These are phyloP conservation scores for Albizia julibrissin DNA, from an alignment of 306 rosid species.

Conservation along the genomic window DNA sequence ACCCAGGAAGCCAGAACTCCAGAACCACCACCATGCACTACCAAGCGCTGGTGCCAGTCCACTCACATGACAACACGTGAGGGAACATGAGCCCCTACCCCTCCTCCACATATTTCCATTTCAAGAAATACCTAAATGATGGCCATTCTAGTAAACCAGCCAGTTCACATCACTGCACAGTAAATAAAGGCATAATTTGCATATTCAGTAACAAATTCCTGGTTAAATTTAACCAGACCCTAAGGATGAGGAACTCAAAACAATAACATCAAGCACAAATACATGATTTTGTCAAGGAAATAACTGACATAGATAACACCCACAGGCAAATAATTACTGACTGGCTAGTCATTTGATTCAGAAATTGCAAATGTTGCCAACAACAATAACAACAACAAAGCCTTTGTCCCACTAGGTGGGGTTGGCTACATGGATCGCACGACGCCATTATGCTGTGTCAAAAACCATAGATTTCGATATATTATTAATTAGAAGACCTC, in stretches of 20 bases:
- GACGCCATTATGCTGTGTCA: too few relatives aligned
- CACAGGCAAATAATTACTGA: background rate
- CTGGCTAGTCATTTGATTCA: background rate
- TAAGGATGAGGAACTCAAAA: background rate
- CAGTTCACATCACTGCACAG: background rate
- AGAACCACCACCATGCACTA: background rate
- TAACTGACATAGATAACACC: background rate
- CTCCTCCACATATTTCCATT: background rate
- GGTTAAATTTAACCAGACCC: background rate
- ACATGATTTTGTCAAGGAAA: background rate
- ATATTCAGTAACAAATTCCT: background rate
- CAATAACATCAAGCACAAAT: background rate
- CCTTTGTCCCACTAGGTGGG: too few relatives aligned
- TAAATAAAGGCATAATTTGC: background rate
- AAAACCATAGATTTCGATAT: too few relatives aligned
- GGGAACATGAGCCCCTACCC: background rate
- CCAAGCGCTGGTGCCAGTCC: background rate
- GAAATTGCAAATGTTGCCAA: conserved; percentile 22
- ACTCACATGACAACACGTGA: background rate
- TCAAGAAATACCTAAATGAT: background rate
- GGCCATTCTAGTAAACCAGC: background rate
- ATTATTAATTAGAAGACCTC: too few relatives aligned
- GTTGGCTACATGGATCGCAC: too few relatives aligned
- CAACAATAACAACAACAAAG: too few relatives aligned
- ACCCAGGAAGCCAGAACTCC: background rate